A percentile compares a stretch with the other conserved stretches of the same genome.
These are phyloP conservation scores for Boletus sp. DNA, from an alignment of 768 basidiomycete genomes.

Conservation along the genomic window DNA sequence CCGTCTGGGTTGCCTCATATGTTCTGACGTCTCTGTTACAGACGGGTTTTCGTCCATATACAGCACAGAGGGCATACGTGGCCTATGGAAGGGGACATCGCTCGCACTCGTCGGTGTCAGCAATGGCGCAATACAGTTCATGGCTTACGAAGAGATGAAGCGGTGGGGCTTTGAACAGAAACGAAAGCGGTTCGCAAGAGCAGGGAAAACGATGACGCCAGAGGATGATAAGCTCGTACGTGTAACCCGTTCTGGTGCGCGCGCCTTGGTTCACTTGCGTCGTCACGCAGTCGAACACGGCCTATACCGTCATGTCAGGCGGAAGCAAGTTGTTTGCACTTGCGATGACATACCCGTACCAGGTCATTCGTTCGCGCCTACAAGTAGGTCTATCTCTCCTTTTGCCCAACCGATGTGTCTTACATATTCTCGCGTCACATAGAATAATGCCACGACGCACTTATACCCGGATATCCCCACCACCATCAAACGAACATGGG, in stretches of 20 bases:
- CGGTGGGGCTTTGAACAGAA: constrained; percentile 82
- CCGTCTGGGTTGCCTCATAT: not conserved
- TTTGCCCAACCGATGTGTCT: not conserved
- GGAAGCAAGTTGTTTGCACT: constrained; percentile 85
- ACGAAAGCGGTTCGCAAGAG: constrained; percentile 53
- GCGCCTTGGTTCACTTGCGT: not conserved
- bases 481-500: constrained; percentile 78
- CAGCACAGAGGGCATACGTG: constrained; percentile 67
- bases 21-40: constrained; percentile 21
- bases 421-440: not conserved
- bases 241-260: not conserved
- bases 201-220: constrained; percentile 62
- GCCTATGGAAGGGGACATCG: constrained; percentile 83
- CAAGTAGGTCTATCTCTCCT: constrained; percentile 52
- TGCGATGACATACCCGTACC: constrained; percentile 89
- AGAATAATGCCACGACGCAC: constrained; percentile 66
- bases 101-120: constrained; percentile 90
- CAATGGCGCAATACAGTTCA: constrained; percentile 95
- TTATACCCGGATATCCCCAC: constrained; percentile 82
- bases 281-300: constrained; percentile 68
- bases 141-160: constrained; percentile 96
- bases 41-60: constrained; percentile 75
- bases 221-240: constrained; percentile 86
- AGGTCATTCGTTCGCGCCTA: constrained; percentile 90
- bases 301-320: constrained; percentile 92